These are phyloP conservation scores for Persicaria maculosa DNA, from an alignment of 148 eudicot genomes.

Conservation along the genomic window DNA sequence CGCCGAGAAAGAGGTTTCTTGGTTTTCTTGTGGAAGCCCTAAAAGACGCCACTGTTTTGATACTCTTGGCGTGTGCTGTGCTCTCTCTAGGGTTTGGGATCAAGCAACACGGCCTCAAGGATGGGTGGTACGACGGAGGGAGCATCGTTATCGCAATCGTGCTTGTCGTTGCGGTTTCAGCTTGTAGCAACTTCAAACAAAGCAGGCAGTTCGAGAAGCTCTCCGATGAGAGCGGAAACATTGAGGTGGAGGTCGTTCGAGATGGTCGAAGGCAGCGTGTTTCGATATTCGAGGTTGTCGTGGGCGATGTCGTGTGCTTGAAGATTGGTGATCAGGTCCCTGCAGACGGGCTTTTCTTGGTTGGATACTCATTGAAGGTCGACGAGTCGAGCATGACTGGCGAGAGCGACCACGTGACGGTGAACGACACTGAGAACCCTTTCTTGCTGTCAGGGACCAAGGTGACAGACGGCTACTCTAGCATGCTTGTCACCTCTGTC, in stretches of 20 bases:
- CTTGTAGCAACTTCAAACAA: constrained; percentile 23
- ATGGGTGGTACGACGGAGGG: constrained; percentile 33
- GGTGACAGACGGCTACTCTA: constrained; percentile 26
- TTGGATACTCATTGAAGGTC: constrained; percentile 18
- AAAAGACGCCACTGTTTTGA: constrained; percentile 24
- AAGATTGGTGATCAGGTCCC: constrained; percentile 32
- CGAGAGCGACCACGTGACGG: constrained; percentile 24
- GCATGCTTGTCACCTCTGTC: constrained; percentile 24
- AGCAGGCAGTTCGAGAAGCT: constrained; percentile 28
- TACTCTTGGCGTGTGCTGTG: constrained; percentile 23
- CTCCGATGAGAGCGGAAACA: constrained; percentile 20
- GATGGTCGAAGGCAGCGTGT: constrained; percentile 17
- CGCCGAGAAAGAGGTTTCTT: constrained; percentile 21
- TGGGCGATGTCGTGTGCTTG: constrained; percentile 25
- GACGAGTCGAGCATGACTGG: constrained; percentile 36
- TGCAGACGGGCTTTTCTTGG: constrained; percentile 25
- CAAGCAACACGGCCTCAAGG: constrained; percentile 18
- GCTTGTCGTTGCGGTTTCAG: constrained; percentile 25
- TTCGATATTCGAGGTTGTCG: constrained; percentile 26
- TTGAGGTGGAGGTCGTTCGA: constrained; percentile 20
- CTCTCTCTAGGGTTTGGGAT: constrained; percentile 29
- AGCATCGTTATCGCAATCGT: constrained; percentile 25
- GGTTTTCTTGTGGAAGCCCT: constrained; percentile 23
- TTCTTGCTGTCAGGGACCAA: constrained; percentile 25
- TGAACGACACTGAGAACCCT: constrained; percentile 14